Percentiles rank a stretch among this genome's conserved stretches.
phyloP scores from a whole-genome alignment of 1,139 yeast species.

The Candida sp. region DNA sequence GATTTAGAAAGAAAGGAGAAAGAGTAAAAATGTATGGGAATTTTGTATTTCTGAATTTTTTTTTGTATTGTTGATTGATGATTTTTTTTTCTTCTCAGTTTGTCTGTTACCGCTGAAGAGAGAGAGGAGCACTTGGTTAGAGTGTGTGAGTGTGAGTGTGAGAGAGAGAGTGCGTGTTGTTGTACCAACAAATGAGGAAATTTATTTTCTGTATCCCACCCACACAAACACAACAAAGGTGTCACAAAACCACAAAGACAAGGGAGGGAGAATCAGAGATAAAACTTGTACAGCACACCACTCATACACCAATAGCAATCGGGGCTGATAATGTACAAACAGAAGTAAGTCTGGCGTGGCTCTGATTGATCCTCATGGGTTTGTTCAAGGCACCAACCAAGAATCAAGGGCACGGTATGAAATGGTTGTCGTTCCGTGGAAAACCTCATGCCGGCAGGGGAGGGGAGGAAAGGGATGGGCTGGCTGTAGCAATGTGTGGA shows the following conservation, averaged over 20 bases:
- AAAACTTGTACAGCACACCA: not conserved
- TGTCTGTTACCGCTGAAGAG: not conserved
- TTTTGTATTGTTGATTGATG: slow-evolving; percentile 1
- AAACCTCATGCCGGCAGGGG: too few relatives aligned
- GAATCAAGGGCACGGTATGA: too few relatives aligned
- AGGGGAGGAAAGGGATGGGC: too few relatives aligned
- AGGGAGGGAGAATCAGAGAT: not conserved
- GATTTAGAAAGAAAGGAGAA: not conserved
- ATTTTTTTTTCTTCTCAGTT: not conserved
- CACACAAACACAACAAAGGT: not conserved
- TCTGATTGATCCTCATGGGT: too few relatives aligned
- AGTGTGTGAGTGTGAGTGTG: not conserved
- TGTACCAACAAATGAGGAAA: not conserved
- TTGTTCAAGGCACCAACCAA: too few relatives aligned
- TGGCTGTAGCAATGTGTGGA: too few relatives aligned
- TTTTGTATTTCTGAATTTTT: not conserved
- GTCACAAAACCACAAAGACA: not conserved
- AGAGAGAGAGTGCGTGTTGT: not conserved
- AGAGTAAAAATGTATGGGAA: not conserved
- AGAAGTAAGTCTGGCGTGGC: too few relatives aligned
- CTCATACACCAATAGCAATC: not conserved
- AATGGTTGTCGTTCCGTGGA: too few relatives aligned
- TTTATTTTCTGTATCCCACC: not conserved
- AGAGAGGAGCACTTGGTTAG: not conserved
- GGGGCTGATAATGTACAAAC: too few relatives aligned